Conservation (phyloP, 805 yeast species). For the Metschnikowia orientalis region DNA sequence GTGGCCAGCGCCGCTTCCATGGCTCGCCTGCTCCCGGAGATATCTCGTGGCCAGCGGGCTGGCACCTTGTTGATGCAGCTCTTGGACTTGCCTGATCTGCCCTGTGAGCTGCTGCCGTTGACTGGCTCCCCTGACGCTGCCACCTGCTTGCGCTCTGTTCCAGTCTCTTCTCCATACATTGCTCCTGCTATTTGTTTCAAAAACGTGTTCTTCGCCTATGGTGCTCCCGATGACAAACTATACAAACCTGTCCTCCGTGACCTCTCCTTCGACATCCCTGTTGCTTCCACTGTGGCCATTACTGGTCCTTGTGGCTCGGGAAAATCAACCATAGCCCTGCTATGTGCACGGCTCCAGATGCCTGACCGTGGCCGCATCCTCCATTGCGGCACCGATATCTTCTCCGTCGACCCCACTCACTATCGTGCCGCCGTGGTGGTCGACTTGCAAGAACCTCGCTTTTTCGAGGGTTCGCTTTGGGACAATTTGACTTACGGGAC, state of each 20-base stretch:
- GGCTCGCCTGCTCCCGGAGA: constrained; percentile 67
- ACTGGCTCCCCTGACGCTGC: no score
- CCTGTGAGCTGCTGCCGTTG: constrained; percentile 25
- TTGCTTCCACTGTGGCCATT: constrained; percentile 56
- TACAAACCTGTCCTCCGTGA: constrained; percentile 32
- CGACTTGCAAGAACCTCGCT: constrained; percentile 70
- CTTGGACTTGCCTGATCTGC: constrained; percentile 28
- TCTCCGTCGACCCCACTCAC: constrained; percentile 39
- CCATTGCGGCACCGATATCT: constrained; percentile 47
- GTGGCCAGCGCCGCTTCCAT: constrained; percentile 58
- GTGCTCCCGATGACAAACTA: constrained; percentile 21
- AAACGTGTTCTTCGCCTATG: constrained; percentile 49
- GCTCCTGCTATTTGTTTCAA: constrained; percentile 30
- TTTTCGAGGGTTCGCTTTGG: constrained; percentile 68
- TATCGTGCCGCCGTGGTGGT: constrained; percentile 56
- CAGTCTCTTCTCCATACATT: no score
- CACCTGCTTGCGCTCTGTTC: no score
- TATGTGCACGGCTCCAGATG: constrained; percentile 53
- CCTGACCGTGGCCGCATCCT: constrained; percentile 36
- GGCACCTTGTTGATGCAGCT: constrained; percentile 48
- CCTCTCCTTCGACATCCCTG: constrained; percentile 39
- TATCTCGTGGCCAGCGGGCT: constrained; percentile 75
- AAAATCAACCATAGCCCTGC: constrained; percentile 67
- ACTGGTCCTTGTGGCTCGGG: constrained; percentile 92
- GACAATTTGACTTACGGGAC: constrained; percentile 71